Percentiles rank a stretch among this genome's conserved stretches.
Conservation (phyloP, 805 yeast genomes). For the Teunomyces panamensis region DNA sequence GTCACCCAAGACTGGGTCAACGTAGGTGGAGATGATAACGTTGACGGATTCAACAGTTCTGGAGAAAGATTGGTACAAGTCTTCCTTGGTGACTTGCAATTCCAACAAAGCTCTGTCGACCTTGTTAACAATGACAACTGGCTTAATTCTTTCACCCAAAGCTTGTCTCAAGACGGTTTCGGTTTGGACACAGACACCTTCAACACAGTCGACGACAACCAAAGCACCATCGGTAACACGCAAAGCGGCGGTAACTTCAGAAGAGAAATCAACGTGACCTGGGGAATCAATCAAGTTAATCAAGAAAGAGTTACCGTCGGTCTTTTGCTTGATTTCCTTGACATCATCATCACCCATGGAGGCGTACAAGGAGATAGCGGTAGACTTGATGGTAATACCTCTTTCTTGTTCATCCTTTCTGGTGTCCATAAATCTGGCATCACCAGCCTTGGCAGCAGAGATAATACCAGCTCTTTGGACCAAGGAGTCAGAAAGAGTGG, state of each 20-base stretch:
- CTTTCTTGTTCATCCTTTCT: constrained; percentile 99
- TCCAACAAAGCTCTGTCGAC: constrained; percentile 99
- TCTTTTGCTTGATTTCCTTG: constrained; percentile 87
- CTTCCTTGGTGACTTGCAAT: constrained; percentile 98
- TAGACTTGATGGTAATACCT: constrained; percentile 99
- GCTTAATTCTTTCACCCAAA: constrained; percentile 98
- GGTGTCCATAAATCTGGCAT: constrained; percentile 99
- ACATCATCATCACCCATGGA: constrained; percentile 82
- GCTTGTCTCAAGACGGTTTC: constrained; percentile 99
- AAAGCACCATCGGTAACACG: constrained; percentile 99
- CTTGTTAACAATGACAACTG: constrained; percentile 97
- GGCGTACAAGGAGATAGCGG: constrained; percentile 95
- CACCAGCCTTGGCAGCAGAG: constrained; percentile 99
- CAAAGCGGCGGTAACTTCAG: constrained; percentile 99
- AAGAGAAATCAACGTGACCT: constrained; percentile 99
- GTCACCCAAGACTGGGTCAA: constrained; percentile 89
- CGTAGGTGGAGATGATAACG: constrained; percentile 95
- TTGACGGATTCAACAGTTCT: constrained; percentile 99
- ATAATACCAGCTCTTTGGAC: constrained; percentile 99
- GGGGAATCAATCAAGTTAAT: constrained; percentile 99
- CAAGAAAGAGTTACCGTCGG: constrained; percentile 91
- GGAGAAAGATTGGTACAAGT: constrained; percentile 94
- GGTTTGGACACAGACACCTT: constrained; percentile 99
- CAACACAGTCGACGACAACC: constrained; percentile 98
- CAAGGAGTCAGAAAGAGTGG: constrained; percentile 97